Base-by-base conservation (phyloP, 768 basidiomycete species). In the Leccinum fibrillosum region DNA sequence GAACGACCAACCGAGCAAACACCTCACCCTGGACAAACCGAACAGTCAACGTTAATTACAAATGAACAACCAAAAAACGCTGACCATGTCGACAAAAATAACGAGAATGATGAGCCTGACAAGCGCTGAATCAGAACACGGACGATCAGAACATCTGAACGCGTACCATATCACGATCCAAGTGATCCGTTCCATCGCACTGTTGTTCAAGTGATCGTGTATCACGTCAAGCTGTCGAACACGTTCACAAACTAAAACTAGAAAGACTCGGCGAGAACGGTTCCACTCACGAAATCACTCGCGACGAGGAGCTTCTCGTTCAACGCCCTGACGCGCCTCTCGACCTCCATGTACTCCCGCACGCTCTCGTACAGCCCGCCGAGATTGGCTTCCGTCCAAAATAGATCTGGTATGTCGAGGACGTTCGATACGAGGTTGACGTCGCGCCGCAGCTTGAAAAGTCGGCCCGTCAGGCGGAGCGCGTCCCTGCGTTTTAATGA, bases 311-410 rank as follows among this genome's bases (percentile, higher is more conserved):
- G 74, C 62, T 92, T 89, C 69, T 96, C 94, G 69, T 95, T 96
- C 62, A 98, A 73, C 11, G 86, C 89, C 69, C 88, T 83, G 30
- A 95, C 93, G 35, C 95, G 74, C 4, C 80, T 84, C 35, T 83
- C 85, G 53, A 97, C 93, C 73, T 98, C 95, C 82, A 97, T 92
- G 68, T 98, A 98, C 64, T 94, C 94, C 56, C 93, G 78, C 49
- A 95, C 93, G 0, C 94, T 93, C 63, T 94, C 92, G 68, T 98
- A 98, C 35, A 98, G 73, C 28, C 86, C 89, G 66, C 90, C 89
- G 64, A 96, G 75, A 62, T 89, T 94, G 11, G 93, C 94, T 69
- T 96, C 94, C 53, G 86, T 88, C 95, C 94, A 97, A 72, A 98
- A 98, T 49, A 98, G 74, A 68, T 94, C 93, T 1, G 94, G 94